phyloP scores from a whole-genome alignment of 192 early-diverging fungal species.

The Funneliformis geosporum region DNA sequence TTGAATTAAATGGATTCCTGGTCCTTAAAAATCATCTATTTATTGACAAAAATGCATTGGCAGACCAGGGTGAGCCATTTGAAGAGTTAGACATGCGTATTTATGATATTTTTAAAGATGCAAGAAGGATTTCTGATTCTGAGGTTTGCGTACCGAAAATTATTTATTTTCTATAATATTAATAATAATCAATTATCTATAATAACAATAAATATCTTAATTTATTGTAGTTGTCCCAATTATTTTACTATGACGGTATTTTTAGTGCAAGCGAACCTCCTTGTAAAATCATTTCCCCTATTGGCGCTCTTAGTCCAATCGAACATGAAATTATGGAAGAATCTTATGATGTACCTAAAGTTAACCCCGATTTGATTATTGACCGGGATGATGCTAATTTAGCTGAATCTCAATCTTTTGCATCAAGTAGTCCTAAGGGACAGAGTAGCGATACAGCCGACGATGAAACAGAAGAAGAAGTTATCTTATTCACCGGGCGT shows the following conservation, averaged over 20 bases:
- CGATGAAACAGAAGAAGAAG: constrained; percentile 44
- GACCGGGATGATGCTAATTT: not conserved
- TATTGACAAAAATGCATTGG: not conserved
- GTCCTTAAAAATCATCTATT: constrained; percentile 39
- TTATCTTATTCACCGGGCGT: constrained; percentile 47
- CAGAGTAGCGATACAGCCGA: not conserved
- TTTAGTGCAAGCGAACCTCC: constrained; percentile 7
- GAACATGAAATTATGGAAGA: constrained; percentile 6
- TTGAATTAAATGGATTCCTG: constrained; percentile 46
- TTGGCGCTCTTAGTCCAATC: not conserved
- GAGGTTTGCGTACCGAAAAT: not conserved
- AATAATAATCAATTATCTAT: not conserved
- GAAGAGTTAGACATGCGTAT: constrained; percentile 34
- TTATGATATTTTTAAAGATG: constrained; percentile 28
- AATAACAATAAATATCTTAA: not conserved
- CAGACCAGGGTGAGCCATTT: constrained; percentile 24
- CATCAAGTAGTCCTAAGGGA: constrained; percentile 18
- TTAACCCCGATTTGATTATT: not conserved
- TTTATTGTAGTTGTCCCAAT: constrained; percentile 8
- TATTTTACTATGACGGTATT: constrained; percentile 14
- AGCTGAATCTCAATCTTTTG: constrained; percentile 22
- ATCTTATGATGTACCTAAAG: not conserved
- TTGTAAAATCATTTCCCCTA: constrained; percentile 3
- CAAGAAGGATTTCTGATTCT: constrained; percentile 22
- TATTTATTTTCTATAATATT: not conserved